Percentiles rank a stretch among this genome's conserved stretches.
Evolutionary conservation across 257 asterid species (phyloP).

Genomic region (Ajuga chamaepitys): DNA sequence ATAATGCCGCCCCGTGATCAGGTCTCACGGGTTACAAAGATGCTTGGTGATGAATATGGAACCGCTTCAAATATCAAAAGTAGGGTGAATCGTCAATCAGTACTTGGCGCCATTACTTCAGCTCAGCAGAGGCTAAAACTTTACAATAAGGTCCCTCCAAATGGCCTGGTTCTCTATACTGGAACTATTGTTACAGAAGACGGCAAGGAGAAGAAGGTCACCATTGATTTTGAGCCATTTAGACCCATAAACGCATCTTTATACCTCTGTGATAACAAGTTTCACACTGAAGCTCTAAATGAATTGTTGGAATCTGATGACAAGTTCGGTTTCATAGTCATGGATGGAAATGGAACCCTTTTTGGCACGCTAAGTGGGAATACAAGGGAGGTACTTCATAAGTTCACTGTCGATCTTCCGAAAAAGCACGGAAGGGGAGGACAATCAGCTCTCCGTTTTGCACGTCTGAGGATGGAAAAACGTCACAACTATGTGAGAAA

Average conservation of each 20-base stretch:
- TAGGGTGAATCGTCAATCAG: conserved; percentile 33
- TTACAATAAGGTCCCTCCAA: conserved; percentile 31
- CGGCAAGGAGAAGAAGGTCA: conserved; percentile 33
- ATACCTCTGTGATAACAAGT: conserved; percentile 31
- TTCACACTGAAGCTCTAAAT: conserved; percentile 28
- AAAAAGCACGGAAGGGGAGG: conserved; percentile 34
- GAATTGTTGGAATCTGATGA: conserved; percentile 30
- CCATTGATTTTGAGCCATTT: conserved; percentile 30
- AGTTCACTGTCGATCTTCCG: conserved; percentile 31
- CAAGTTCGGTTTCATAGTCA: conserved; percentile 26
- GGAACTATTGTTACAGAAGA: conserved; percentile 37
- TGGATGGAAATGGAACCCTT: conserved; percentile 35
- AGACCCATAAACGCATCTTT: conserved; percentile 31
- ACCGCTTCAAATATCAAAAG: conserved; percentile 34
- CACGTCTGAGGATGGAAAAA: conserved; percentile 32
- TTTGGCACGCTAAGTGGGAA: conserved; percentile 30
- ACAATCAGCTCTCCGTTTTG: conserved; percentile 33
- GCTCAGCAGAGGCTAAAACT: conserved; percentile 35
- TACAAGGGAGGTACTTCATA: conserved; percentile 27
- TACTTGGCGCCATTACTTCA: conserved; percentile 32
- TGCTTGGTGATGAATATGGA: conserved; percentile 35
- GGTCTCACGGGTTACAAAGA: conserved; percentile 29
- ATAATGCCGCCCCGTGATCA: conserved; percentile 35
- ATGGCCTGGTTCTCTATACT: conserved; percentile 31
- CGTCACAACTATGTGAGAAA: conserved; percentile 31